Conservation (phyloP, 371 early-diverging fungal genomes). For the Funneliformis caledonium region DNA sequence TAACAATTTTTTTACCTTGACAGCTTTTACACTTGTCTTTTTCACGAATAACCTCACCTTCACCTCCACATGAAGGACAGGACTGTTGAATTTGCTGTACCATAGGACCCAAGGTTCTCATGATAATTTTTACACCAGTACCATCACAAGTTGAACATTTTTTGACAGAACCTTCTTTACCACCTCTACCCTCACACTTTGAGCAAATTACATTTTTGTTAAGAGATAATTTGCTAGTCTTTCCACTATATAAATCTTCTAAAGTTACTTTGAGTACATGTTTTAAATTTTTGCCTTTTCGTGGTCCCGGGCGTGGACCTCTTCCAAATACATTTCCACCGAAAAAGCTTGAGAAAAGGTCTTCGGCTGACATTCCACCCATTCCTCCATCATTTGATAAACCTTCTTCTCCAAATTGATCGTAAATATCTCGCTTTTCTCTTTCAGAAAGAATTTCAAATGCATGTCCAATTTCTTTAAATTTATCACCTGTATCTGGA, state of each 20-base stretch:
- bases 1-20: conserved; percentile 78
- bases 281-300: conserved; percentile 76
- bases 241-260: conserved; percentile 90
- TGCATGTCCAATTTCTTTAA: conserved; percentile 93
- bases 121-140: conserved; percentile 84
- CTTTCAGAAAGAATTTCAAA: conserved; percentile 94
- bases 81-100: conserved; percentile 94
- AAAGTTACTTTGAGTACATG: conserved; percentile 80
- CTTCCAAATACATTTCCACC: conserved; percentile 65
- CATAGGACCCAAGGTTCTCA: conserved; percentile 95
- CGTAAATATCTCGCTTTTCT: conserved; percentile 83
- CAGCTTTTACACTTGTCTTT: conserved; percentile 90
- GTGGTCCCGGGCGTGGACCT: conserved; percentile 70
- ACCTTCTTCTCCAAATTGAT: conserved; percentile 89
- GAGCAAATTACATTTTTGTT: conserved; percentile 81
- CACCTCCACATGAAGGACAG: conserved; percentile 71
- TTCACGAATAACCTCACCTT: conserved; percentile 74
- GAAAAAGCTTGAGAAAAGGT: conserved; percentile 86
- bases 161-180: conserved; percentile 72
- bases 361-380: conserved; percentile 74
- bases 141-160: conserved; percentile 88
- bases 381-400: conserved; percentile 61
- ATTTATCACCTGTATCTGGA: conserved; percentile 77
- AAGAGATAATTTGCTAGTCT: conserved; percentile 78
- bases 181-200: conserved; percentile 79